phyloP scores from a whole-genome alignment of 371 early-diverging fungal genomes.

The Parasitella parasitica region DNA sequence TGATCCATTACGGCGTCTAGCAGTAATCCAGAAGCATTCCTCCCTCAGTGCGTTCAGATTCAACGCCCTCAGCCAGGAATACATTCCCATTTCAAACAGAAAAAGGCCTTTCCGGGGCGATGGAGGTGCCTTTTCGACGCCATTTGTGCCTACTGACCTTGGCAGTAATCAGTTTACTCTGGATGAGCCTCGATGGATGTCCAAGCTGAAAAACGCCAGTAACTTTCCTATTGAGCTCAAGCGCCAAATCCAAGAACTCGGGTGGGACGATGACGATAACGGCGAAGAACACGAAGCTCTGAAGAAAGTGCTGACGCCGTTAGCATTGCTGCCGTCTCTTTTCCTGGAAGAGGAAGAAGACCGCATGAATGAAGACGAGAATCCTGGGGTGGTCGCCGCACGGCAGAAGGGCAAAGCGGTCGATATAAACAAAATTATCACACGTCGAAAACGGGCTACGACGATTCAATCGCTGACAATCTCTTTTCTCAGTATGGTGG shows the following conservation, averaged over 20 bases:
- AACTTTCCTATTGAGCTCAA: constrained; percentile 62
- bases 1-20: constrained; percentile 47
- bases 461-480: constrained; percentile 51
- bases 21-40: constrained; percentile 46
- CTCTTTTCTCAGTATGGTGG: constrained; percentile 51
- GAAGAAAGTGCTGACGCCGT: constrained; percentile 50
- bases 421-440: constrained; percentile 32
- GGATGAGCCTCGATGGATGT: constrained; percentile 64
- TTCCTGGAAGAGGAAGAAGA: constrained; percentile 59
- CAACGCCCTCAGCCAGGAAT: constrained; percentile 54
- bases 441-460: constrained; percentile 40
- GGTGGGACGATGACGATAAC: constrained; percentile 64
- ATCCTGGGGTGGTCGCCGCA: background rate
- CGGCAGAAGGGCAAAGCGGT: constrained; percentile 12
- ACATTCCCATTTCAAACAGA: constrained; percentile 49
- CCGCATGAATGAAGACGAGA: constrained; percentile 24
- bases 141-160: constrained; percentile 62
- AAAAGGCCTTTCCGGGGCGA: constrained; percentile 60
- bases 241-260: constrained; percentile 58
- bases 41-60: constrained; percentile 54
- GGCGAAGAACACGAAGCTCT: constrained; percentile 53
- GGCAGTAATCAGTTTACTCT: constrained; percentile 61
- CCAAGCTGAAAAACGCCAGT: constrained; percentile 55
- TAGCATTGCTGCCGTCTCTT: constrained; percentile 54
- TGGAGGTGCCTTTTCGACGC: constrained; percentile 51